A percentile compares a stretch with the other conserved stretches of the same genome.
Evolutionary conservation across 495 filamentous ascomycete genomes (phyloP).

Genomic region (Parachaetomium inaequale): DNA sequence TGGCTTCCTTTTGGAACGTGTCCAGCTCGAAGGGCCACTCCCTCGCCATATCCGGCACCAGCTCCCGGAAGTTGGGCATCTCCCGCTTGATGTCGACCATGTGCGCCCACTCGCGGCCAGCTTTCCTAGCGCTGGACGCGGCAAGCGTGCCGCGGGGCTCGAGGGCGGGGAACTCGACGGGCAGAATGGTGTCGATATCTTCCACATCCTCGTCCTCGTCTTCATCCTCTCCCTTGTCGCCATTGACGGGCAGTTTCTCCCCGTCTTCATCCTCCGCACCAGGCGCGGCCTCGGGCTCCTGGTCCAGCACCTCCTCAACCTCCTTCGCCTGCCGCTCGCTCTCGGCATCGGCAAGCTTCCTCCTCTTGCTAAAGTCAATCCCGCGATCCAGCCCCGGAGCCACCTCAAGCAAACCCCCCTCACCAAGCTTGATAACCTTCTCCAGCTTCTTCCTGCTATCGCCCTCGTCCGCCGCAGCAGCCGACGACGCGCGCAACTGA

Average conservation of each 20-base stretch:
- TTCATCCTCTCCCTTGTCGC: constrained; percentile 40
- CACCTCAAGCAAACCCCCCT: constrained; percentile 74
- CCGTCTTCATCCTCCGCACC: constrained; percentile 39
- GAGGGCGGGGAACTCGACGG: constrained; percentile 87
- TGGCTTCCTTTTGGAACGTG: constrained; percentile 96
- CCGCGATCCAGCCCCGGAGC: constrained; percentile 82
- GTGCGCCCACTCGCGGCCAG: constrained; percentile 90
- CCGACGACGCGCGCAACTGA: constrained; percentile 40
- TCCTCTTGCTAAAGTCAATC: constrained; percentile 65
- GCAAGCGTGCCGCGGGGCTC: constrained; percentile 79
- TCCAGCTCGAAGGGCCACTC: constrained; percentile 97
- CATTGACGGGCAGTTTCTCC: constrained; percentile 27
- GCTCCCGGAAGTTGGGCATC: constrained; percentile 83
- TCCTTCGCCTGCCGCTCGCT: constrained; percentile 57
- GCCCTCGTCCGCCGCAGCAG: constrained; percentile 30
- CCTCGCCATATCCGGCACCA: constrained; percentile 93
- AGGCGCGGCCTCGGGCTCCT: constrained; percentile 59
- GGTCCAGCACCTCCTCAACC: constrained; percentile 67
- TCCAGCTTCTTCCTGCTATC: constrained; percentile 58
- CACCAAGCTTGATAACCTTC: constrained; percentile 76
- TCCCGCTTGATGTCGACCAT: constrained; percentile 92
- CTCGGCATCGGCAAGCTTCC: constrained; percentile 50
- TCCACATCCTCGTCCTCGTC: constrained; percentile 57
- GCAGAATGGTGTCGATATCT: constrained; percentile 86
- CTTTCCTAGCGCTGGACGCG: constrained; percentile 63